Conservation (phyloP, 257 asterid species). For the Solanum rostratum region DNA sequence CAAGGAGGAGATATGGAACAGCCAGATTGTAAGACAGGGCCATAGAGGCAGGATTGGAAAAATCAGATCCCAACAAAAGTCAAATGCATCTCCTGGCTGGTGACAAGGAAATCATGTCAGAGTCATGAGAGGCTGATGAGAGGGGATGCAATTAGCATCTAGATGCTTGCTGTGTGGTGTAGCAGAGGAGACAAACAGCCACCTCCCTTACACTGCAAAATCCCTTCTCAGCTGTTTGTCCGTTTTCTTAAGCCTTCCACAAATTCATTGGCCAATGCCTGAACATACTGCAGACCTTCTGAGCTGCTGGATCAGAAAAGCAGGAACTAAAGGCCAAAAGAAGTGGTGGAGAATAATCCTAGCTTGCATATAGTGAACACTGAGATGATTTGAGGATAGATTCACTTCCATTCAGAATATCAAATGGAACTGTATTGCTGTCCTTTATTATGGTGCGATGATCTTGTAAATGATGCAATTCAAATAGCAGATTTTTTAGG, state of each 20-base stretch:
- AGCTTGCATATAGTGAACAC: not conserved
- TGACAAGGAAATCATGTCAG: not conserved
- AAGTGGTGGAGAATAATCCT: not conserved
- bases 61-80: not conserved
- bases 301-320: no score
- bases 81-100: not conserved
- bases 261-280: not conserved
- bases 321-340: not conserved
- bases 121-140: not conserved
- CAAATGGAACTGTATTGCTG: not conserved
- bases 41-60: not conserved
- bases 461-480: not conserved
- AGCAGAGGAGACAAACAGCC: not conserved
- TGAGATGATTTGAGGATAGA: not conserved
- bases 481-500: not conserved
- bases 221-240: not conserved
- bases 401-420: no score
- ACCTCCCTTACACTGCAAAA: not conserved
- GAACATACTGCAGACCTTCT: not conserved
- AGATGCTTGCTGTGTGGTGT: not conserved
- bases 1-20: not conserved
- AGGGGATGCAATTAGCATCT: not conserved
- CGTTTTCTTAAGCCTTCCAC: not conserved
- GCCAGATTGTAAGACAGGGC: not conserved
- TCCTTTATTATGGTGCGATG: not conserved